phyloP scores from a whole-genome alignment of 108 stramenopile species.

The Cyclostephanos tholiformis region DNA sequence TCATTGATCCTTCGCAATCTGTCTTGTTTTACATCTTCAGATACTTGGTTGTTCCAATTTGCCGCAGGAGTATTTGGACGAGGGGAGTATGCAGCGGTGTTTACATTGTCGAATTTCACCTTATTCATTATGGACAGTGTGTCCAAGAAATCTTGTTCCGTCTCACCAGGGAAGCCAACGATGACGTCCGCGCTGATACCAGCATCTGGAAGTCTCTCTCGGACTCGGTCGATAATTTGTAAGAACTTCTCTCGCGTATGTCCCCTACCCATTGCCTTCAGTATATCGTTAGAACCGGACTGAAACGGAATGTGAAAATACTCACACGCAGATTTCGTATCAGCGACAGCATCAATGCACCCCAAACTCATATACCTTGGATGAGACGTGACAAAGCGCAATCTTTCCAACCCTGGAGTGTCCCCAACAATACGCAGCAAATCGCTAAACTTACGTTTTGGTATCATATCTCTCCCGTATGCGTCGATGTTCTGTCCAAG shows the following conservation, averaged over 20 bases:
- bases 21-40: slow-evolving; percentile 85
- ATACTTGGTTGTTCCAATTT: slow-evolving; percentile 76
- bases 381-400: slow-evolving; percentile 97
- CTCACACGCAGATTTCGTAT: slow-evolving; percentile 83
- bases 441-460: slow-evolving; percentile 93
- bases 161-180: slow-evolving; percentile 97
- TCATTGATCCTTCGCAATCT: slow-evolving; percentile 89
- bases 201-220: slow-evolving; percentile 89
- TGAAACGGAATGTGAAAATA: slow-evolving; percentile 95
- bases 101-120: slow-evolving; percentile 83
- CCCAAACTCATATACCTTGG: slow-evolving; percentile 95
- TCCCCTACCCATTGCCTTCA: slow-evolving; percentile 94
- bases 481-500: slow-evolving; percentile 98
- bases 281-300: slow-evolving; percentile 83
- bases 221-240: slow-evolving; percentile 88
- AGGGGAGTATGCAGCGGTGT: slow-evolving; percentile 85
- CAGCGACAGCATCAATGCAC: slow-evolving; percentile 93
- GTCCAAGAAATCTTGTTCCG: slow-evolving; percentile 93
- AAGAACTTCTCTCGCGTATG: slow-evolving; percentile 93
- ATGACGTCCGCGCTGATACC: slow-evolving; percentile 92
- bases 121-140: slow-evolving; percentile 92
- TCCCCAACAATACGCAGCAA: slow-evolving; percentile 81
- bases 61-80: slow-evolving; percentile 90
- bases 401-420: slow-evolving; percentile 78
- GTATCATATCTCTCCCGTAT: slow-evolving; percentile 93